These are phyloP conservation scores for Colletotrichum phormii DNA, from an alignment of 2,329 filamentous ascomycete genomes.

Conservation along the genomic window DNA sequence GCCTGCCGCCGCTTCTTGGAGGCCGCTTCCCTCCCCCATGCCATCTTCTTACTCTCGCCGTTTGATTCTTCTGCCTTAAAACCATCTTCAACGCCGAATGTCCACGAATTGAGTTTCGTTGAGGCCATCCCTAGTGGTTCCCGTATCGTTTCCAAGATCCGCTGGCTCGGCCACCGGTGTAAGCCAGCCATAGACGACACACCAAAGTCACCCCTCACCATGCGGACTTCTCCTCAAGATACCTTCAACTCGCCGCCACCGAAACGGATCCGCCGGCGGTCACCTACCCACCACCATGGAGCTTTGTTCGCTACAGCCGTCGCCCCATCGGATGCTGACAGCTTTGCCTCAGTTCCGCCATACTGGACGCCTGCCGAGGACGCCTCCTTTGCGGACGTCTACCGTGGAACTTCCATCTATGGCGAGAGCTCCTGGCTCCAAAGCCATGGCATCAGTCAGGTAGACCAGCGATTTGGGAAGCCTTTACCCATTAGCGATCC, in stretches of 20 bases:
- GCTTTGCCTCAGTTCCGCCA: conserved; percentile 21
- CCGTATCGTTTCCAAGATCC: background rate
- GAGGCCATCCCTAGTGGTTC: background rate
- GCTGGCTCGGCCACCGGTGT: background rate
- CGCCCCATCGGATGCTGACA: background rate
- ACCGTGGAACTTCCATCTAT: conserved; percentile 15
- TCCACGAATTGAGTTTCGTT: background rate
- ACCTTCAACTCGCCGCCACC: background rate
- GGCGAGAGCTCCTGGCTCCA: conserved; percentile 21
- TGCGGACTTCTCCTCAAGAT: background rate
- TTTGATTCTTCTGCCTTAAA: background rate
- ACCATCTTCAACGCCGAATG: background rate
- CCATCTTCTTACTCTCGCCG: background rate
- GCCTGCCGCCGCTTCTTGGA: background rate
- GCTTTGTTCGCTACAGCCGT: background rate
- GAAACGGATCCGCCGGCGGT: background rate
- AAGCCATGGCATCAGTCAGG: conserved; percentile 1
- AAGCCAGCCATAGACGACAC: background rate
- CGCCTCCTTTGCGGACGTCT: background rate
- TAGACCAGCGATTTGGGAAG: background rate
- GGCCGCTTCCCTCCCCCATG: conserved; percentile 1
- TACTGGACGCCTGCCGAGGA: conserved; percentile 24
- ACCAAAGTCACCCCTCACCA: background rate
- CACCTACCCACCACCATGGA: background rate
- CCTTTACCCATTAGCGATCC: background rate